Evolutionary conservation across 352 stramenopile species (phyloP), one percentile per base, ranked within the genome.

Genomic region (Phytophthora lateralis): DNA sequence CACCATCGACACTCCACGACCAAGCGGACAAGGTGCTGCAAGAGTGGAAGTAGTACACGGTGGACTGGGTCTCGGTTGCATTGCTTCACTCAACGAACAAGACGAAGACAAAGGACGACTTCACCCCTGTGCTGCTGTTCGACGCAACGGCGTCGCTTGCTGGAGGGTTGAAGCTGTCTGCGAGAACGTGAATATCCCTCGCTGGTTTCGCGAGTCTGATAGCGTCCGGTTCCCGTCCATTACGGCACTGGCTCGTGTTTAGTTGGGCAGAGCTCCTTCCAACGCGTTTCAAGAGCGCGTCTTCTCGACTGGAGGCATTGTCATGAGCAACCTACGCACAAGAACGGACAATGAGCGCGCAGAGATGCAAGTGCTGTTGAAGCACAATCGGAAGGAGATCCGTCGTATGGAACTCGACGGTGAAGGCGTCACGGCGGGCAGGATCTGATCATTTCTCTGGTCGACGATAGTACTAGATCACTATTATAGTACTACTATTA

Each of bases 331-430:
- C 14, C n/a, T 34, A 5, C 21, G 48, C 11, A 46, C 48, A 11
- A 18, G 48, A 8, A 60, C 52, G 14, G 30, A 52, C 41, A 52
- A 51, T 24, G 27, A 18, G 8, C 41, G 52, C 41, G 17, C 39
- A 4, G 52, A 51, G 52, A 51, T 60, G 43, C 54, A 61, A 14
- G 54, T 54, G 3, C 10, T 61, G 15, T 17, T 54, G 32, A 61
- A 41, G 18, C 43, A 61, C n/a, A 53, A 61, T 17, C 7, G 26
- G 15, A 41, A 55, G 10, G 35, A 55, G 24, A 55, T 62, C 15
- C 32, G n/a, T n/a, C n/a, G n/a, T n/a, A n/a, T n/a, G n/a, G n/a
- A n/a, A n/a, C n/a, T n/a, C n/a, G n/a, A n/a, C n/a, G n/a, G n/a
- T n/a, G n/a, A n/a, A n/a, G n/a, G n/a, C n/a, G n/a, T n/a, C n/a